phyloP scores from a whole-genome alignment of 768 basidiomycete genomes.

The Serpula lacrymans region DNA sequence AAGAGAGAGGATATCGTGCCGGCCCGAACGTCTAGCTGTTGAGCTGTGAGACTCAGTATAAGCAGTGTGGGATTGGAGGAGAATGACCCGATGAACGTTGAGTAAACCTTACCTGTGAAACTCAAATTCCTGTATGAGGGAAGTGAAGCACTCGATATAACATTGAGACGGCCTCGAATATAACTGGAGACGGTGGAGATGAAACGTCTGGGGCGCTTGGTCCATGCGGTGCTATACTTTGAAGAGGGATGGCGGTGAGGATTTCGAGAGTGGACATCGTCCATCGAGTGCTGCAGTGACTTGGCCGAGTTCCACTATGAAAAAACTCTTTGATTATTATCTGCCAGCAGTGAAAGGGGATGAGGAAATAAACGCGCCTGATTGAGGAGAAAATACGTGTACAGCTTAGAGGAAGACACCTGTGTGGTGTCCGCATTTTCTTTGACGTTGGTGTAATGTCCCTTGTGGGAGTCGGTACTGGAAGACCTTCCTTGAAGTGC shows the following conservation, averaged over 20 bases:
- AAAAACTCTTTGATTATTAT: no score
- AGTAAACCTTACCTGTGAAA: constrained; percentile 21
- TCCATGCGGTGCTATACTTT: no score
- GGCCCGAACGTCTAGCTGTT: constrained; percentile 58
- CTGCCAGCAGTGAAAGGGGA: neutral
- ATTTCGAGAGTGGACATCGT: constrained; percentile 6
- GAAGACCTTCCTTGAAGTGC: no score
- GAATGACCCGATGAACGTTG: neutral
- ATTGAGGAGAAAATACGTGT: constrained; percentile 37
- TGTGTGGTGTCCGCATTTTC: no score
- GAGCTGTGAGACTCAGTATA: constrained; percentile 34
- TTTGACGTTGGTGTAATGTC: no score
- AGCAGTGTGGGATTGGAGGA: neutral
- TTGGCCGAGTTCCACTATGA: constrained; percentile 45
- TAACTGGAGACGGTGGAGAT: no score
- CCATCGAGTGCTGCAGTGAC: constrained; percentile 27
- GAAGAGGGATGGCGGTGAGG: no score
- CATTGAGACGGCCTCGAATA: no score
- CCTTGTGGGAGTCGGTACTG: no score
- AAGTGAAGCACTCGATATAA: constrained; percentile 1
- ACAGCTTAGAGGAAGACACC: no score
- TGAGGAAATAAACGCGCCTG: constrained; percentile 31
- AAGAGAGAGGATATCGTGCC: constrained; percentile 41
- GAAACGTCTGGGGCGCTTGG: no score
- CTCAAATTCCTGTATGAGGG: constrained; percentile 17